phyloP scores from a whole-genome alignment of 108 stramenopile species.

The Cyclotella cryptica region DNA sequence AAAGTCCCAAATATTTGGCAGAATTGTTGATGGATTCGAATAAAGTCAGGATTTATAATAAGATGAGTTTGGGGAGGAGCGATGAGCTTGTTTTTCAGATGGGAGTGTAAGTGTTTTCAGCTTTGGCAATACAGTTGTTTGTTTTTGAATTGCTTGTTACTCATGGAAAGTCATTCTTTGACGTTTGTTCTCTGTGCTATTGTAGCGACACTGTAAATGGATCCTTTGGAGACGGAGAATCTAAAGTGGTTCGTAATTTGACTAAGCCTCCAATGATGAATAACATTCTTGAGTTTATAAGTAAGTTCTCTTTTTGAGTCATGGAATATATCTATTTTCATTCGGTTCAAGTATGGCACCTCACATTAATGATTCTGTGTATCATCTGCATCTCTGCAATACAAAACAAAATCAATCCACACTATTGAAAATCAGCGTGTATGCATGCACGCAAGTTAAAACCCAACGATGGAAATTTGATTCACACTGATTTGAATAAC shows the following conservation, averaged over 20 bases:
- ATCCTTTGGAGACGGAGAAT: constrained; percentile 58
- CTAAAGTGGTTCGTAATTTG: constrained; percentile 83
- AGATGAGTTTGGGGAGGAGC: constrained; percentile 83
- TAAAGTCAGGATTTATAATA: constrained; percentile 80
- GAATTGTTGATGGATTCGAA: constrained; percentile 82
- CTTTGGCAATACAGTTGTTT: neutral
- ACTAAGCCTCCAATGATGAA: constrained; percentile 76
- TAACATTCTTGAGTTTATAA: constrained; percentile 69
- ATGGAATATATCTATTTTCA: neutral
- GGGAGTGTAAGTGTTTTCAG: constrained; percentile 33
- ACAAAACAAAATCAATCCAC: neutral
- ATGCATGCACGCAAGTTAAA: constrained; percentile 73
- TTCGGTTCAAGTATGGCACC: neutral
- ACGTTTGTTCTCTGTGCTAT: neutral
- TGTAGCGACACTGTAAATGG: constrained; percentile 42
- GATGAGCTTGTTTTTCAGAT: constrained; percentile 60
- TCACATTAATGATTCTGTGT: neutral
- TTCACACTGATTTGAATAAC: neutral
- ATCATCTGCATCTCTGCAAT: neutral
- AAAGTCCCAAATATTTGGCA: constrained; percentile 74
- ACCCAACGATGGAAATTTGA: constrained; percentile 31
- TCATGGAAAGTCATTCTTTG: neutral
- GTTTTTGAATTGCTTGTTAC: neutral
- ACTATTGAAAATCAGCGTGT: constrained; percentile 34
- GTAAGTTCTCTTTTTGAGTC: constrained; percentile 13